Base-by-base conservation (phyloP, 768 basidiomycete genomes). In the Pulveroboletus sp. region DNA sequence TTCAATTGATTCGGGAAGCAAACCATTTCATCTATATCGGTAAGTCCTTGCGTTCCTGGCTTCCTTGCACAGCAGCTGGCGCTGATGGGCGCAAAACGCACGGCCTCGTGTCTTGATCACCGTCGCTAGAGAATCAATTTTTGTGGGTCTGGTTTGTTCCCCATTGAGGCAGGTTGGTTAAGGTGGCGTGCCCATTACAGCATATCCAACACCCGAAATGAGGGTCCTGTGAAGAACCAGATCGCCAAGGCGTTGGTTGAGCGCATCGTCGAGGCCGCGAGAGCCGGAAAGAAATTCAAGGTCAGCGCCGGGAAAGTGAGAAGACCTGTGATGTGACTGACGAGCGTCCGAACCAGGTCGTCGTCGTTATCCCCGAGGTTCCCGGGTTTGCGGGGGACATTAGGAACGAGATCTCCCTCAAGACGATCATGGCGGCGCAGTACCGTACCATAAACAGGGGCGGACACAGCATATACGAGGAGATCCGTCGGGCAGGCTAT, bases 1-100 rank as follows among this genome's bases (percentile, higher is more conserved):
- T 81, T 37, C 74, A 89, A 57, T 57, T 95, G 54, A 99, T 99
- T 62, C 67, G 75, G 17, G 87, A 95, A 61, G 80, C 93, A 0
- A 82, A 82, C 53, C 89, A 96, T 63, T 93, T 79, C 68, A 90
- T 97, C 52, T 95, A 93, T 67, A 95, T 99, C 54, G 93, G 87
- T 87, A 63, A 6, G 83, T 71, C 27, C n/a, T 39, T 6, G 24
- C 17, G n/a, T 35, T 23, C 37, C 26, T 24, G 40, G 31, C 24
- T 44, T 6, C n/a, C 17, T 14, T 40, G 24, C 14, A 40, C 48
- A 27, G 11, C 34, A 34, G 48, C 24, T 41, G 49, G 32, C 47
- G 36, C 51, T 49, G 26, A 55, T 27, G 49, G 54, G 38, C 45
- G 52, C 47, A 24, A 58, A 56, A 6, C 14, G 14, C 22, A 20